Evolutionary conservation across 305 asterid genomes (phyloP), one percentile per base, ranked within the genome.

Genomic region (Plantago rigida): DNA sequence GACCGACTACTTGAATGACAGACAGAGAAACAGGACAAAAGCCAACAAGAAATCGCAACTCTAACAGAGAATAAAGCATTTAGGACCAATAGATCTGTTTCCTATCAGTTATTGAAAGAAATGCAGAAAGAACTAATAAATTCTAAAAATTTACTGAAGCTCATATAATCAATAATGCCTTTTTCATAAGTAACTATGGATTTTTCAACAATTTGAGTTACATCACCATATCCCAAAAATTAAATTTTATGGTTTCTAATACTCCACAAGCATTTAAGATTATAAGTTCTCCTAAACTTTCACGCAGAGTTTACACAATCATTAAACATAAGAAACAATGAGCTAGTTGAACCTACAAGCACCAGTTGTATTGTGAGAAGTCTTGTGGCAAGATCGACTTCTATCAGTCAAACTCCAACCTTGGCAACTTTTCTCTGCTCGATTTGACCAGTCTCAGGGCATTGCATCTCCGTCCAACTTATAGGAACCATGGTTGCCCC

Each of bases 391-490:
- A 15, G n/a, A 12, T n/a, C 24, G 15, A 13, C 51, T 39, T 60
- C 14, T 10, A 46, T n/a, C 36, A 29, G 26, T 73, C 71, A 82
- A 31, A 77, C 75, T 74, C 80, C 89, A 70, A 72, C 74, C 76
- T 85, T 85, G 55, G 92, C 95, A 59, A 91, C 97, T 78, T 87
- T 91, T 69, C 96, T 87, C 66, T 12, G 85, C 82, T 87, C 96
- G 29, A 81, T 59, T 72, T 86, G 95, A 66, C 90, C 94, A 5
- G 96, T 84, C 56, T 66, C 56, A n/a, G 96, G 98, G 69, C 98
- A 91, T 77, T 81, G 96, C 95, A 91, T 87, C 78, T 91, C 96
- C n/a, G 98, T 91, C 98, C 96, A 91, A 73, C 95, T 86, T 56
- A 86, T 76, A 4, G 96, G 95, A 63, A 87, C 88, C 98, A 91